phyloP scores from a whole-genome alignment of 106 monocot species.

The Dioscorea alata region DNA sequence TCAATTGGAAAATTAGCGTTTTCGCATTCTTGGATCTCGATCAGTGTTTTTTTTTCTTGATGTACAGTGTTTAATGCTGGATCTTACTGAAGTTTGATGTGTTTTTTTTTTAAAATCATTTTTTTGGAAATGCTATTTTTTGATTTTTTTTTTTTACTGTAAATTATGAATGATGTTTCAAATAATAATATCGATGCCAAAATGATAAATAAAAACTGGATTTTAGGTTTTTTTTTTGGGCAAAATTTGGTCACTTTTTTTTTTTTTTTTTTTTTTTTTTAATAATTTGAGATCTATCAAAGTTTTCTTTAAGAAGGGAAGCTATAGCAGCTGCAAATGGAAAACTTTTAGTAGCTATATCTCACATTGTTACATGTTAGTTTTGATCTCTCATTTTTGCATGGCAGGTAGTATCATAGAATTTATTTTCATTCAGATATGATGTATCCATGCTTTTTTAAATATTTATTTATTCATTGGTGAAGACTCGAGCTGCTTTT shows the following conservation, averaged over 20 bases:
- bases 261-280: too few species aligned
- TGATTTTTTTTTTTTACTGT: neutral
- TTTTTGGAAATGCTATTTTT: neutral
- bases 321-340: neutral
- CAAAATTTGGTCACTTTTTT: too few species aligned
- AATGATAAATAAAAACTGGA: too few species aligned
- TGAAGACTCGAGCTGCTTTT: neutral
- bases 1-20: neutral
- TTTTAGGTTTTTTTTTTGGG: too few species aligned
- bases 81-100: too few species aligned
- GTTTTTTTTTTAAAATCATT: too few species aligned
- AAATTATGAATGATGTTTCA: neutral
- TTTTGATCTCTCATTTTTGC: neutral
- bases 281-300: too few species aligned
- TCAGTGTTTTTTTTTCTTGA: too few species aligned
- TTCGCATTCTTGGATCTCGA: neutral
- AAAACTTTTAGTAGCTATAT: neutral
- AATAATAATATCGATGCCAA: too few species aligned
- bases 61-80: too few species aligned
- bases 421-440: neutral
- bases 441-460: neutral
- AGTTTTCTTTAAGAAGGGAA: too few species aligned
- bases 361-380: neutral
- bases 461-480: neutral
- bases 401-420: neutral